Evolutionary conservation across 192 early-diverging fungal genomes (phyloP).

Genomic region (Funneliformis mosseae): DNA sequence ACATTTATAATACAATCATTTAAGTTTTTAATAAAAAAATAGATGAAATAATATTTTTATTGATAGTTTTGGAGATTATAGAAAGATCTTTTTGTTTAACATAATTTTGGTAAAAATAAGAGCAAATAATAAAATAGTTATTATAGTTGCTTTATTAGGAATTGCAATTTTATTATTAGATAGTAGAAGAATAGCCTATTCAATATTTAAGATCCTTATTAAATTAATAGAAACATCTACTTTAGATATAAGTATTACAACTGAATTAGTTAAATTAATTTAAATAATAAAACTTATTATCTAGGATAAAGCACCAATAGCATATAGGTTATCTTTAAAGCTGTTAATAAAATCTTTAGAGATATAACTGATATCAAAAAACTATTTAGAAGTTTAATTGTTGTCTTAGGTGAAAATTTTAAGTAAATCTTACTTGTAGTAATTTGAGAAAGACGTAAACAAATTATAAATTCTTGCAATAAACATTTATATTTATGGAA

Average conservation of each 20-base stretch:
- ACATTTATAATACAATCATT: slow-evolving; percentile 10
- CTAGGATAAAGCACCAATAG: slow-evolving; percentile 46
- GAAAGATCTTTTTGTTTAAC: slow-evolving; percentile 40
- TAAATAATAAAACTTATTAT: slow-evolving; percentile 17
- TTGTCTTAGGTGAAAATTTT: slow-evolving; percentile 35
- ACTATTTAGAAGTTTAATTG: slow-evolving; percentile 15
- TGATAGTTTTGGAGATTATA: slow-evolving; percentile 35
- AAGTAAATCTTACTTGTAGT: slow-evolving; percentile 37
- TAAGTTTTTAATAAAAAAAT: not conserved
- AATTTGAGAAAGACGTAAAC: slow-evolving; percentile 3
- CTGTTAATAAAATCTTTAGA: slow-evolving; percentile 25
- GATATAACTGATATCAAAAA: slow-evolving; percentile 19
- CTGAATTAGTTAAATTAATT: not conserved
- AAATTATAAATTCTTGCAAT: slow-evolving; percentile 33
- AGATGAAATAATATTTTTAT: slow-evolving; percentile 16
- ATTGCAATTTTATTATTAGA: slow-evolving; percentile 38
- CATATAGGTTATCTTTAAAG: slow-evolving; percentile 24
- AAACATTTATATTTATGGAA: slow-evolving; percentile 33
- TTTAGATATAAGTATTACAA: slow-evolving; percentile 19
- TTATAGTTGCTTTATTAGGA: slow-evolving; percentile 40
- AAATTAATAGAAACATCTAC: slow-evolving; percentile 12
- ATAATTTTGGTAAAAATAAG: slow-evolving; percentile 23
- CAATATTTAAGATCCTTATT: slow-evolving; percentile 42
- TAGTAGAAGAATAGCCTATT: slow-evolving; percentile 38
- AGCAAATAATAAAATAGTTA: not conserved